These are phyloP conservation scores for Penstemon eatonii DNA, from an alignment of 257 asterid genomes.

Conservation along the genomic window DNA sequence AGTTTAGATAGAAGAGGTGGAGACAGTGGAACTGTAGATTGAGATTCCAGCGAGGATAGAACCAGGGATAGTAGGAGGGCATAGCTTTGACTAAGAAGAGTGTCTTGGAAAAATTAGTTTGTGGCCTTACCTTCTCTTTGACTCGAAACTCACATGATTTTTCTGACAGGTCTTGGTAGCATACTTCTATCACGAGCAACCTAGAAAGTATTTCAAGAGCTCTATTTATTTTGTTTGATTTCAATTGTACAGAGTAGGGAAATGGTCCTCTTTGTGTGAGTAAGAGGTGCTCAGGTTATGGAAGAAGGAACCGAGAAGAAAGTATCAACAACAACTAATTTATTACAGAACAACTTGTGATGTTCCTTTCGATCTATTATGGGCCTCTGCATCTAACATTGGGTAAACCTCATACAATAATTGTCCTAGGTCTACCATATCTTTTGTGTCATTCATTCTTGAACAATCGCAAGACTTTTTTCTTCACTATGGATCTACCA, in stretches of 20 bases:
- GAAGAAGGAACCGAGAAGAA: too few relatives aligned
- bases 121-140: background rate
- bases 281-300: too few relatives aligned
- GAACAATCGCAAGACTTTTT: too few relatives aligned
- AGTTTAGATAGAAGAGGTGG: too few relatives aligned
- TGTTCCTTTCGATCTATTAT: background rate
- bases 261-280: background rate
- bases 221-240: background rate
- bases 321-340: too few relatives aligned
- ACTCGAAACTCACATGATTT: background rate
- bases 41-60: too few relatives aligned
- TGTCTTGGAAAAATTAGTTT: background rate
- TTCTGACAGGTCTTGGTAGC: background rate
- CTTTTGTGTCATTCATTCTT: background rate
- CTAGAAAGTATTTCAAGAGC: background rate
- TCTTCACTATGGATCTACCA: too few relatives aligned
- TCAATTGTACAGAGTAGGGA: background rate
- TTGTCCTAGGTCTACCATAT: constrained; percentile 5
- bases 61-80: too few relatives aligned
- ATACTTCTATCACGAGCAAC: background rate
- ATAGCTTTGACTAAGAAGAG: too few relatives aligned
- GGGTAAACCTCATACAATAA: constrained; percentile 10
- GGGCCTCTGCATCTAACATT: background rate
- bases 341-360: too few relatives aligned
- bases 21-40: too few relatives aligned